Conservation (phyloP, 345 rosid species). For the Brassica carinata region DNA sequence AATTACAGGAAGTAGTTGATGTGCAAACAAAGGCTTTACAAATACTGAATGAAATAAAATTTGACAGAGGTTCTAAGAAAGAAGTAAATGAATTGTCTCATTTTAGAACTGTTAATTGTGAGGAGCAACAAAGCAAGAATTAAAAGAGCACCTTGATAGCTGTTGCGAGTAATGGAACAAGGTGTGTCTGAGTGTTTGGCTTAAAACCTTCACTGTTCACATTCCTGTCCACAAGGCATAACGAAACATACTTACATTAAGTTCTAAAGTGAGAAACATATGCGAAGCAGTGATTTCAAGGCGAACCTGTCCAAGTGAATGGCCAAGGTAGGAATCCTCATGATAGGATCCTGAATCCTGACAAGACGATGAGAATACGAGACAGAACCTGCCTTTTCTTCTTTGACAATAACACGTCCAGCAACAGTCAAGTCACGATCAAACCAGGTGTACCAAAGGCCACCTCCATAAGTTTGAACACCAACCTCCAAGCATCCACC, state of each 20-base stretch:
- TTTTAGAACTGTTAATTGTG: background rate
- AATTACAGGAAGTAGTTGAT: background rate
- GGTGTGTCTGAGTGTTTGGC: slow-evolving; percentile 86
- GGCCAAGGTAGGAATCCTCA: slow-evolving; percentile 94
- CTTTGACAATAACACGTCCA: slow-evolving; percentile 75
- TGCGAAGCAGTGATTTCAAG: too few species aligned
- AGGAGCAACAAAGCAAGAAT: background rate
- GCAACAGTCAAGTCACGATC: slow-evolving; percentile 97
- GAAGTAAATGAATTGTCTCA: background rate
- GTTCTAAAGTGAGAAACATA: background rate
- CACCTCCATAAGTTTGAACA: slow-evolving; percentile 93
- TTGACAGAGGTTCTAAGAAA: background rate
- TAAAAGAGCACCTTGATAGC: slow-evolving; percentile 65
- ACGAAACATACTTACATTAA: background rate
- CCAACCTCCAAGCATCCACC: slow-evolving; percentile 88
- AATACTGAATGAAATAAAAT: background rate
- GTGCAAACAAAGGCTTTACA: background rate
- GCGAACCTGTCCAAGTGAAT: slow-evolving; percentile 84
- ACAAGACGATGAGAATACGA: slow-evolving; percentile 73
- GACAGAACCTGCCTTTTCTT: slow-evolving; percentile 57
- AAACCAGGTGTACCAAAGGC: slow-evolving; percentile 97
- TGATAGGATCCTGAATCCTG: slow-evolving; percentile 79
- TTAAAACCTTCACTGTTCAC: slow-evolving; percentile 86
- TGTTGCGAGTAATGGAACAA: slow-evolving; percentile 86
- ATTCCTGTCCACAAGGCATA: slow-evolving; percentile 49